A percentile compares a stretch with the other conserved stretches of the same genome.
Conservation (phyloP, 768 basidiomycete species). For the Pleurotus sapidus region DNA sequence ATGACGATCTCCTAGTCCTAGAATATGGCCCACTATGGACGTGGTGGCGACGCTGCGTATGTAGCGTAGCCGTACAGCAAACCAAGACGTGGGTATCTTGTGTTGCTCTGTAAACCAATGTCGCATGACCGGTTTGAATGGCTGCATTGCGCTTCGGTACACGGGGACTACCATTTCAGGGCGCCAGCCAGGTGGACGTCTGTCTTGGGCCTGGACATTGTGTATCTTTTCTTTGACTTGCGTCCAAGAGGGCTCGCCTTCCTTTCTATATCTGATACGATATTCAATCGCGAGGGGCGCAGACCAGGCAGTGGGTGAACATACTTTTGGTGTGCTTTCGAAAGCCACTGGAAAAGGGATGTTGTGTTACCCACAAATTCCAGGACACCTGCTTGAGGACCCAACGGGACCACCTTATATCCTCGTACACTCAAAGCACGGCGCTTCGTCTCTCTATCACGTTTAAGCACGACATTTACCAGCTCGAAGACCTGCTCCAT, state of each 20-base stretch:
- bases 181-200: neutral
- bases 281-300: too few relatives aligned
- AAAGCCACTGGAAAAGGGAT: constrained; percentile 63
- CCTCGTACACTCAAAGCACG: constrained; percentile 74
- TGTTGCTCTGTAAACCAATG: constrained; percentile 92
- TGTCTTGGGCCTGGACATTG: too few relatives aligned
- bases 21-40: constrained; percentile 89
- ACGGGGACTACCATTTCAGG: constrained; percentile 10
- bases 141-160: constrained; percentile 35
- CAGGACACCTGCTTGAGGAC: constrained; percentile 75
- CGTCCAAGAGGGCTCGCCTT: too few relatives aligned
- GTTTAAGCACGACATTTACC: constrained; percentile 72
- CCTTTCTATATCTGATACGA: too few relatives aligned
- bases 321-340: constrained; percentile 58
- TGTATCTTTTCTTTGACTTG: too few relatives aligned
- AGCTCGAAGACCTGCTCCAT: constrained; percentile 98
- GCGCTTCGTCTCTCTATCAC: constrained; percentile 73
- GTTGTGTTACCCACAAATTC: constrained; percentile 86
- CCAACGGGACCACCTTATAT: constrained; percentile 89
- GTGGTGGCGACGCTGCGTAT: constrained; percentile 90
- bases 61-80: constrained; percentile 85
- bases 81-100: constrained; percentile 89
- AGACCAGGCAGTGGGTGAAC: constrained; percentile 12
- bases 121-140: constrained; percentile 84
- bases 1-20: constrained; percentile 94